Percentiles rank a stretch among this genome's conserved stretches.
These are phyloP conservation scores for Alternaria triticina DNA, from an alignment of 2,329 filamentous ascomycete species.

Conservation along the genomic window DNA sequence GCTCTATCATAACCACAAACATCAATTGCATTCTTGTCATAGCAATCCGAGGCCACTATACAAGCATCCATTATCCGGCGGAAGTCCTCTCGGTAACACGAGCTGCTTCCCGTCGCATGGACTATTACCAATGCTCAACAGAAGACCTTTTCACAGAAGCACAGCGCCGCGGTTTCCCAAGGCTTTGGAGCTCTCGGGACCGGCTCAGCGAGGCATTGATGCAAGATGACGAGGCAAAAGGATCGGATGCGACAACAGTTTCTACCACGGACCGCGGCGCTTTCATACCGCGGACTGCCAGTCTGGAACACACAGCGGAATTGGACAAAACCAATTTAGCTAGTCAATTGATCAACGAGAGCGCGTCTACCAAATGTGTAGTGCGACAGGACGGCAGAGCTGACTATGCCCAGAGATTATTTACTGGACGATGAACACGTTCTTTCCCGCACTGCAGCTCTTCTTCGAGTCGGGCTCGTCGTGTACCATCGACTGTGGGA, in stretches of 20 bases:
- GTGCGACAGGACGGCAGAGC: neutral
- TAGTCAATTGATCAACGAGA: slow-evolving; percentile 24
- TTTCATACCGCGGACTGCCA: neutral
- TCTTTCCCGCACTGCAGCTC: slow-evolving; percentile 38
- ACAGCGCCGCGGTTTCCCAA: slow-evolving; percentile 17
- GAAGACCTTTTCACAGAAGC: slow-evolving; percentile 25
- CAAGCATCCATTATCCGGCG: neutral
- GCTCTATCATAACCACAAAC: neutral
- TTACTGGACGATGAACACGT: slow-evolving; percentile 37
- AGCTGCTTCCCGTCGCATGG: slow-evolving; percentile 17
- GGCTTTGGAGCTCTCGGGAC: slow-evolving; percentile 17
- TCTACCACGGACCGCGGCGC: slow-evolving; percentile 2
- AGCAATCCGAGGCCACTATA: neutral
- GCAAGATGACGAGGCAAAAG: slow-evolving; percentile 25
- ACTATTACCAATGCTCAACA: slow-evolving; percentile 32
- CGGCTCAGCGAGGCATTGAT: slow-evolving; percentile 26
- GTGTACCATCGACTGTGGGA: slow-evolving; percentile 29
- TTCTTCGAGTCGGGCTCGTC: slow-evolving; percentile 40
- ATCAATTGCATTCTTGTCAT: neutral
- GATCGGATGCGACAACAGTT: slow-evolving; percentile 29
- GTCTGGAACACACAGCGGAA: slow-evolving; percentile 7
- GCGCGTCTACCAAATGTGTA: slow-evolving; percentile 9
- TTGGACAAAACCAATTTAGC: slow-evolving; percentile 16
- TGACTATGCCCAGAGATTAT: slow-evolving; percentile 25
- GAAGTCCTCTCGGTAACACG: neutral